Evolutionary conservation across 495 filamentous ascomycete species (phyloP).

Genomic region (Trichocladium antarcticum): DNA sequence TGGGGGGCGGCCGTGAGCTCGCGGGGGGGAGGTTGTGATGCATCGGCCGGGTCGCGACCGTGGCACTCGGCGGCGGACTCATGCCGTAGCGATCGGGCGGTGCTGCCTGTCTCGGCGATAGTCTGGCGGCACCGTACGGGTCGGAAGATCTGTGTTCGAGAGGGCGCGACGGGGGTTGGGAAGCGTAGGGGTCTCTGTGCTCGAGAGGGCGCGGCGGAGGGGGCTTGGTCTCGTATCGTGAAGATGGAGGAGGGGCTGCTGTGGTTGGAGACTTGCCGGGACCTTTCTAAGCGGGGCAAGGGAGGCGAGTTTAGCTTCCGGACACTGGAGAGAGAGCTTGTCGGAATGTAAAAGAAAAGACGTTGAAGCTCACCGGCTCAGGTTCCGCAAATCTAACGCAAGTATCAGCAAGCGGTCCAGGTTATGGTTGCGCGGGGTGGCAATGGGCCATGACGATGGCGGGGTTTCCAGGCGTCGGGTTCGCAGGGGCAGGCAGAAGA

Average conservation of each 20-base stretch:
- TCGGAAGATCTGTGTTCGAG: conserved; percentile 19
- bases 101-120: conserved; percentile 13
- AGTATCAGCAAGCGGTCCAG: conserved; percentile 14
- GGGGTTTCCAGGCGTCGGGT: background rate
- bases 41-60: conserved; percentile 34
- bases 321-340: background rate
- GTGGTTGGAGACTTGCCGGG: conserved; percentile 12
- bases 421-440: background rate
- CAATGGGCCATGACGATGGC: conserved; percentile 1
- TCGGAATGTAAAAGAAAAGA: conserved; percentile 4
- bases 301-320: conserved; percentile 10
- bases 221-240: conserved; percentile 34
- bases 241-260: conserved; percentile 10
- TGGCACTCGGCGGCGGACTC: conserved; percentile 26
- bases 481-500: background rate
- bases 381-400: conserved; percentile 75
- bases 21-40: conserved; percentile 42
- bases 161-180: conserved; percentile 27
- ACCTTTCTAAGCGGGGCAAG: conserved; percentile 23
- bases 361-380: conserved; percentile 55
- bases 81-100: conserved; percentile 19
- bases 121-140: conserved; percentile 13
- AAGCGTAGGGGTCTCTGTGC: no score
- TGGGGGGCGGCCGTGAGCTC: conserved; percentile 52
- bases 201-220: conserved; percentile 27